Base-by-base conservation (phyloP, 768 basidiomycete genomes). In the Lactifluus volemus region DNA sequence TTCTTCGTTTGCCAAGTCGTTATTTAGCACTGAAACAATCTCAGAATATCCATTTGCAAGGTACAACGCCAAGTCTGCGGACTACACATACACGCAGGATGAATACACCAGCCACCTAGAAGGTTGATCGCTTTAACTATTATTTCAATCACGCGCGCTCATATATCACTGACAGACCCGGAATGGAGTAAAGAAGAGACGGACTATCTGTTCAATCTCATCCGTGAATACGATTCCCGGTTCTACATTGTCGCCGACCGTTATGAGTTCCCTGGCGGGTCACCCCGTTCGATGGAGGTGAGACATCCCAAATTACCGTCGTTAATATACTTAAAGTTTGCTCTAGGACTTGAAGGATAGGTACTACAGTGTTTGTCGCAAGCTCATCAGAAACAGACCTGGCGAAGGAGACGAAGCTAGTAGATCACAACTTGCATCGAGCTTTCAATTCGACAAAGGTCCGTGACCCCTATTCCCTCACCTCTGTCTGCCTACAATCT, bases 101-200 rank as follows among this genome's bases (percentile, higher is more conserved):
- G 97, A 98, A 74, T 99, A 98, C 69, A 80, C 82, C 3, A 78
- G 79, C n/a, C 80, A 85, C 66, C 75, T 97, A 3, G 80, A 86
- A 76, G 91, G 91, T 89, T 15, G 36, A 12, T 25, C n/a, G 39
- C 3, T n/a, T 29, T 38, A 42, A 3, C 9, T 41, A 29, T 15
- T n/a, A 19, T 49, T 25, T 38, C n/a, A 34, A n/a, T 38, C 29
- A 45, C 45, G 32, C 61, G 17, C 21, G 29, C 53, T 53, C 21
- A 30, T 21, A 30, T 25, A 14, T 49, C 34, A 25, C 19, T 53
- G 41, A 29, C 57, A 86, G 96, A 95, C 67, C 76, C 75, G 10
- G 86, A 87, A 61, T 98, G 97, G 97, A 81, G 89, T 6, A 88
- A 87, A 67, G 91, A 93, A 66, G 94, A 98, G 73, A 98, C 97